Conservation (phyloP, 2,329 filamentous ascomycete species). For the Rachicladosporium sp. region DNA sequence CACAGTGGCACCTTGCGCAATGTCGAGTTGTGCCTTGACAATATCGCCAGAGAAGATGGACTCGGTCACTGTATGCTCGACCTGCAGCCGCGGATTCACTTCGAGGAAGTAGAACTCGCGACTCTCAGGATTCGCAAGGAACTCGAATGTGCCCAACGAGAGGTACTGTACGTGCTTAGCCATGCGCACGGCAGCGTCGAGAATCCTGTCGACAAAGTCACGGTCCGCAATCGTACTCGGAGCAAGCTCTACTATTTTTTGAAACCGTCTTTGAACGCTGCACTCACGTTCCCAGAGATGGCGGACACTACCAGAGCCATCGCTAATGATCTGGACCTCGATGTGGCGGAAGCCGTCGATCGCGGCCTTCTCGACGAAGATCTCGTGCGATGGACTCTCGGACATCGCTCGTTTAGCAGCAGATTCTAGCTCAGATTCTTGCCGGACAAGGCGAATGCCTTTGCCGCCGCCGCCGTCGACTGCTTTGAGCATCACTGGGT, state of each 20-base stretch:
- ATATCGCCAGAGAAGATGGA: constrained; percentile 42
- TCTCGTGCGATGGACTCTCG: constrained; percentile 45
- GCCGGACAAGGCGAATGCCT: constrained; percentile 44
- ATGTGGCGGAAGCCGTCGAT: constrained; percentile 49
- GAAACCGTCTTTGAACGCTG: constrained; percentile 47
- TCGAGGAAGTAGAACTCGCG: constrained; percentile 47
- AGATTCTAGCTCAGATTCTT: constrained; percentile 32
- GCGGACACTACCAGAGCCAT: constrained; percentile 38
- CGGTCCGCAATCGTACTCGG: constrained; percentile 40
- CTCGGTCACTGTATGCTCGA: constrained; percentile 52
- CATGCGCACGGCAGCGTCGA: constrained; percentile 42
- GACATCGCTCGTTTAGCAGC: constrained; percentile 40
- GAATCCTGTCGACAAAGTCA: constrained; percentile 35
- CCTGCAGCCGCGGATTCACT: constrained; percentile 48
- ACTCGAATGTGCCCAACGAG: constrained; percentile 54
- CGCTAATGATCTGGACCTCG: constrained; percentile 49
- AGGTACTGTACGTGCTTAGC: constrained; percentile 40
- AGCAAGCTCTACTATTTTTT: constrained; percentile 49
- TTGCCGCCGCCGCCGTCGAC: constrained; percentile 51
- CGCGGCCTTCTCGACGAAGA: constrained; percentile 52
- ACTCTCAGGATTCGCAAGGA: constrained; percentile 41
- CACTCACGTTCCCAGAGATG: constrained; percentile 51
- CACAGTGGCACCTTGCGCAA: constrained; percentile 40
- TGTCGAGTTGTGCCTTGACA: constrained; percentile 41
- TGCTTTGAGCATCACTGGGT: constrained; percentile 52